Percentiles rank a stretch among this genome's conserved stretches.
phyloP scores from a whole-genome alignment of 1,284 basidiomycete species.

The Thelephora terrestris region DNA sequence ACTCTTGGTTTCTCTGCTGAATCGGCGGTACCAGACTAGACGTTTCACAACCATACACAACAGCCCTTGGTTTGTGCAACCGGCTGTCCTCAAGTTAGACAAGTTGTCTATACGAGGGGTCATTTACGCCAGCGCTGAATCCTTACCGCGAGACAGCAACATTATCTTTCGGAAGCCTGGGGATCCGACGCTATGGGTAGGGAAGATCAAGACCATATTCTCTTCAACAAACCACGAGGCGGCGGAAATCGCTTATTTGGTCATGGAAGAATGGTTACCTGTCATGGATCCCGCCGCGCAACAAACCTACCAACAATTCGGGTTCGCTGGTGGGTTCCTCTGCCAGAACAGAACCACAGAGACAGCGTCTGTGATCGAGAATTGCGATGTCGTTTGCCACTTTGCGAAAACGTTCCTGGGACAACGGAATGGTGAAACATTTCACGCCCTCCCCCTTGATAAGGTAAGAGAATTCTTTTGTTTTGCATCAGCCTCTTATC shows the following conservation, averaged over 20 bases:
- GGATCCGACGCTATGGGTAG: neutral
- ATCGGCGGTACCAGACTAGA: neutral
- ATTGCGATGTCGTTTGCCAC: neutral
- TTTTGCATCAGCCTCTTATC: too few relatives aligned
- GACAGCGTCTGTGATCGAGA: neutral
- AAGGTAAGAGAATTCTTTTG: too few relatives aligned
- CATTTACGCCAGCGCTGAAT: neutral
- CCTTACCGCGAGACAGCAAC: constrained; percentile 6
- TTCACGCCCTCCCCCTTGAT: too few relatives aligned
- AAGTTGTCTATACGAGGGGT: neutral
- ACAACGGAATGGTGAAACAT: too few relatives aligned
- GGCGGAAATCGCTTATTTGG: neutral
- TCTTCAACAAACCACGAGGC: neutral
- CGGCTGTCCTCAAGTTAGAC: neutral
- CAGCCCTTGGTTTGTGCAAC: too few relatives aligned
- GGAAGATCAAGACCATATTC: constrained; percentile 2
- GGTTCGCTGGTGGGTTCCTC: constrained; percentile 2
- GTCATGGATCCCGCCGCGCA: neutral
- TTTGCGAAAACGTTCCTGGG: constrained; percentile 1
- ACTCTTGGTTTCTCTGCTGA: too few relatives aligned
- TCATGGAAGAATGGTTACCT: neutral
- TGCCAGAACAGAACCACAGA: constrained; percentile 1
- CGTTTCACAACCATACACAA: neutral
- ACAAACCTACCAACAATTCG: constrained; percentile 2
- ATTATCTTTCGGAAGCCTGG: neutral